Evolutionary conservation across 2,329 filamentous ascomycete species (phyloP).

Genomic region (Aspergillus hortae): DNA sequence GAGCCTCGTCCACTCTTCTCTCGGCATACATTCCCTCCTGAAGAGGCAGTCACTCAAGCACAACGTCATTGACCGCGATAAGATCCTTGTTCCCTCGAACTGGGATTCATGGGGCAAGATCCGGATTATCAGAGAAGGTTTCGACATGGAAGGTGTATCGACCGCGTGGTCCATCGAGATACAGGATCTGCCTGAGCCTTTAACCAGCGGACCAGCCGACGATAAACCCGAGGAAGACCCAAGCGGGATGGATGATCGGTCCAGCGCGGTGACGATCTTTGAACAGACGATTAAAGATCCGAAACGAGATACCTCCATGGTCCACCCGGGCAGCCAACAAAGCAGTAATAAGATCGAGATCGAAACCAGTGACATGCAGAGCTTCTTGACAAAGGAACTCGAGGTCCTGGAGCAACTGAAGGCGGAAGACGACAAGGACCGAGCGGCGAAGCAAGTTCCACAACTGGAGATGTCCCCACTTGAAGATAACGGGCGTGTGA

Average conservation of each 20-base stretch:
- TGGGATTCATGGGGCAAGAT: slow-evolving; percentile 99
- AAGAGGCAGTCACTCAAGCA: slow-evolving; percentile 77
- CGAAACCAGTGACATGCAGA: slow-evolving; percentile 69
- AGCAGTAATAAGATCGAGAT: slow-evolving; percentile 52
- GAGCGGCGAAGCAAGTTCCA: slow-evolving; percentile 30
- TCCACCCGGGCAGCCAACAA: slow-evolving; percentile 46
- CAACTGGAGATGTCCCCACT: slow-evolving; percentile 35
- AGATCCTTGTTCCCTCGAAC: slow-evolving; percentile 90
- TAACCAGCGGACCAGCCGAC: slow-evolving; percentile 22
- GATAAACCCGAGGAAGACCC: slow-evolving; percentile 21
- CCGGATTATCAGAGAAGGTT: slow-evolving; percentile 81
- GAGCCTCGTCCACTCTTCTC: slow-evolving; percentile 75
- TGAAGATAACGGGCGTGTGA: slow-evolving; percentile 46
- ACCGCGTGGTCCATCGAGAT: slow-evolving; percentile 83
- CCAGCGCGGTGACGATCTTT: slow-evolving; percentile 68
- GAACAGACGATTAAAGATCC: slow-evolving; percentile 77
- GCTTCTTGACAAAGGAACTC: slow-evolving; percentile 71
- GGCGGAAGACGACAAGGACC: slow-evolving; percentile 51
- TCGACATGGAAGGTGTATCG: slow-evolving; percentile 84
- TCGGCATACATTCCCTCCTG: slow-evolving; percentile 80
- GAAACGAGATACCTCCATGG: slow-evolving; percentile 58
- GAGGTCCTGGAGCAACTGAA: slow-evolving; percentile 67
- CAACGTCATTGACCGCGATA: slow-evolving; percentile 89
- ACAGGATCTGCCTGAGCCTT: slow-evolving; percentile 48
- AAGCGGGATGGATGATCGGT: slow-evolving; percentile 31